Base-by-base conservation (phyloP, 345 rosid species). In the Aquilaria yunnanensis region DNA sequence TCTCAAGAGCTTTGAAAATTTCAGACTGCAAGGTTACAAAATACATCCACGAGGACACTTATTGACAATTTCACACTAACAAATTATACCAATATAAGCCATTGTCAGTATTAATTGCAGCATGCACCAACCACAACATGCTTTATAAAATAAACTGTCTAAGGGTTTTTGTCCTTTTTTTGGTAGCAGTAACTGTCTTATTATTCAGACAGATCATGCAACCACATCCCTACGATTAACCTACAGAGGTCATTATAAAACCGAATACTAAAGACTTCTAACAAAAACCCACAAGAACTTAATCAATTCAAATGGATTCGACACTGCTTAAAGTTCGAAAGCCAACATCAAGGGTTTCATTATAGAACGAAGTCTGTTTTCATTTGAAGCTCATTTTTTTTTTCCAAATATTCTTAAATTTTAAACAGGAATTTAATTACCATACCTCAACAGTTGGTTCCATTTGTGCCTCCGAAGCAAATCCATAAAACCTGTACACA, bases 401-500 rank as follows among this genome's bases (percentile, higher is more conserved):
- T 47, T 30, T 59, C 51, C 32, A 45, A 29, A 16, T 31, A 49
- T 32, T 37, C 43, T 32, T 53, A 52, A 53, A 45, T 63, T 57
- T 54, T 1, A 7, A 55, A 23, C 12, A 68, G 59, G 32, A 32
- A 46, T 11, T 31, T 30, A 46, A 74, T 51, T 30, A 47, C n/a
- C 59, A 23, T 59, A 87, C 97, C 97, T 93, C 98, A 45, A 90
- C 65, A 64, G 90, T 84, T 61, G 97, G 97, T 67, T 93, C 94
- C 95, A 86, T 79, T 61, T 93, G 96, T 63, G 89, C 94, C 63
- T 93, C 94, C 4, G 90, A 88, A 60, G 97, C 78, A 81, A 93
- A 93, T 33, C 98, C 97, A 68, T 86, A 88, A 68, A 88, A 93
- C 83, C 98, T 93, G 86, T 8, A 43, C 13, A 57, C 11, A 16